Base-by-base conservation (phyloP, 2,329 filamentous ascomycete genomes). In the Trichoderma atroviride region DNA sequence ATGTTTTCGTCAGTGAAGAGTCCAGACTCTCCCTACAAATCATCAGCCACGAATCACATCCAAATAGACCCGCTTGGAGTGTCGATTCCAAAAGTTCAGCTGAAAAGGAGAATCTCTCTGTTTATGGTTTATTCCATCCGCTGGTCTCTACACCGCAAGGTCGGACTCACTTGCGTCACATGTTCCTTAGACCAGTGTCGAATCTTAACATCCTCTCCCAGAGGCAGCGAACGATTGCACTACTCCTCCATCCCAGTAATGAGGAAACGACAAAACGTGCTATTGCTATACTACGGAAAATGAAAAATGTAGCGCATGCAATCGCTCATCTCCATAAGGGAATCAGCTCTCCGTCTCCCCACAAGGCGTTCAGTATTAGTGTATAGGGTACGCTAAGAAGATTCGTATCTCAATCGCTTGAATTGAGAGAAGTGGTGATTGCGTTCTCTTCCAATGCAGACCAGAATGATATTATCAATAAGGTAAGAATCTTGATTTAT, bases 21-120 rank as follows among this genome's bases (percentile, higher is more conserved):
- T 92, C 94, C 0, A 82, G 98, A 53, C 80, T 88, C 16, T 94
- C 94, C 1, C 85, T 99, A 10, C 95, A 97, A 74, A 92, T 99
- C 33, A 84, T 97, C 31, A 90, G 91, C 68, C 89, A 91, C 1
- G 94, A 97, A 77, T 88, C 88, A 13, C 93, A 97, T 78, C 94
- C 93, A 5, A 94, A 93, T 75, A 89, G 87, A 59, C 91, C 95
- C 71, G 92, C 90, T 74, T 90, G 91, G 80, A 92, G 91, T 2
- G 40, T 72, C 52, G 72, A 74, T 58, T 61, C 72, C 22, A 75
- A 70, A 33, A 74, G 83, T 31, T 88, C 86, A 1, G 89, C 87
- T 24, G 86, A 87, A 0, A 97, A 95, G 78, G 94, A 97, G 80
- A 91, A 89, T 19, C 84, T 96, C 1, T 98, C 93, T 0, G 81